phyloP scores from a whole-genome alignment of 2,329 filamentous ascomycete species.

The Nothomitra cinnamomea region DNA sequence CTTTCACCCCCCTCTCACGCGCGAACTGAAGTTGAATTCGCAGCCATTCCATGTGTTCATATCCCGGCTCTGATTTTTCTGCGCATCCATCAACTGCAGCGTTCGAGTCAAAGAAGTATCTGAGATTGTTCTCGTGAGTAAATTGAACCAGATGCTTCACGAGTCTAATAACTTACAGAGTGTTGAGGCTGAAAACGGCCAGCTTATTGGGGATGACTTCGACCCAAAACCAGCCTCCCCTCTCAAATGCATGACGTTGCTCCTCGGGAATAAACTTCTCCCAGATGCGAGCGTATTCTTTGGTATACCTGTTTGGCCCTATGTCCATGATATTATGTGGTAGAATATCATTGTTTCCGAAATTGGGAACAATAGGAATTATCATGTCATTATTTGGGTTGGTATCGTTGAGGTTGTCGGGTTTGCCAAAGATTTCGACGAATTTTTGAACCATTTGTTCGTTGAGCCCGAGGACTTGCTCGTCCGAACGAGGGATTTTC shows the following conservation, averaged over 20 bases:
- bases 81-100: conserved; percentile 84
- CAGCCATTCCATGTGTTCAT: conserved; percentile 91
- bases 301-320: conserved; percentile 78
- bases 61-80: conserved; percentile 65
- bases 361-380: conserved; percentile 73
- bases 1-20: conserved; percentile 76
- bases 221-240: conserved; percentile 86
- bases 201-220: conserved; percentile 79
- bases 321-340: conserved; percentile 84
- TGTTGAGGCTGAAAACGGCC: conserved; percentile 87
- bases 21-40: conserved; percentile 73
- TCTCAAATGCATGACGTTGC: conserved; percentile 78
- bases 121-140: conserved; percentile 10
- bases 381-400: conserved; percentile 40
- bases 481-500: conserved; percentile 52
- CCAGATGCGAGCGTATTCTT: conserved; percentile 66
- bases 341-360: conserved; percentile 95
- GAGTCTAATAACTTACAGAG: conserved; percentile 33
- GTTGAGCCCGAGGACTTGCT: conserved; percentile 67
- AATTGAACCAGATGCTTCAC: not conserved
- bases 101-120: conserved; percentile 85
- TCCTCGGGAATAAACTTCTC: conserved; percentile 73
- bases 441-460: conserved; percentile 60
- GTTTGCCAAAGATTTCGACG: conserved; percentile 48
- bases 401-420: conserved; percentile 29